These are phyloP conservation scores for Solanum peruvianum DNA, from an alignment of 257 asterid genomes.

Conservation along the genomic window DNA sequence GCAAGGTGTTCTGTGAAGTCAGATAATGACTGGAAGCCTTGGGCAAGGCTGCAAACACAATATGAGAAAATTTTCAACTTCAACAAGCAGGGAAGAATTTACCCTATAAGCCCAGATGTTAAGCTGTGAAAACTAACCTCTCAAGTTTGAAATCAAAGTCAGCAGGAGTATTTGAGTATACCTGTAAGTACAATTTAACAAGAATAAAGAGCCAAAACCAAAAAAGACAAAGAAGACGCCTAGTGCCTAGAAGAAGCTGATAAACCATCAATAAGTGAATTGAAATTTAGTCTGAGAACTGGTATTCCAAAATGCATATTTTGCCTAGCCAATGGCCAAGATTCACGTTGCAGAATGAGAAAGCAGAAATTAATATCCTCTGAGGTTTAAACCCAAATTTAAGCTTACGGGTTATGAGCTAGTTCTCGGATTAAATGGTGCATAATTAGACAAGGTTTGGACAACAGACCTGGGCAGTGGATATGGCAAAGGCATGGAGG, in stretches of 20 bases:
- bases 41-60: conserved; percentile 63
- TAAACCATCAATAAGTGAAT: not conserved
- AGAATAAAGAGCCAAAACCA: not conserved
- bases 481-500: conserved; percentile 67
- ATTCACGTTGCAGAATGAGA: not conserved
- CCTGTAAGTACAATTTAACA: conserved; percentile 21
- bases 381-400: not conserved
- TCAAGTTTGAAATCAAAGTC: conserved; percentile 88
- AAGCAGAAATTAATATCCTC: not conserved
- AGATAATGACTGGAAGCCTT: conserved; percentile 53
- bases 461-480: conserved; percentile 62
- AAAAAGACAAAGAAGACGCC: not conserved
- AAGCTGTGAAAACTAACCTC: conserved; percentile 28
- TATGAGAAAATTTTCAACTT: not conserved
- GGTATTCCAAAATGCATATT: not conserved
- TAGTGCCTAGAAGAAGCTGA: not conserved
- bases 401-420: not conserved
- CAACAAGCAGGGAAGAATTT: not conserved
- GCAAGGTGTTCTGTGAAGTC: conserved; percentile 64
- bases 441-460: not conserved
- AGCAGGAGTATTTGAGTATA: conserved; percentile 76
- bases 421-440: not conserved
- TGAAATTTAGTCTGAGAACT: not conserved
- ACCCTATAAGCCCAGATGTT: not conserved
- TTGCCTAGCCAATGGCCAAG: not conserved